A percentile compares a stretch with the other conserved stretches of the same genome.
Conservation (phyloP, 352 stramenopile species). For the Globisporangium middletonii region DNA sequence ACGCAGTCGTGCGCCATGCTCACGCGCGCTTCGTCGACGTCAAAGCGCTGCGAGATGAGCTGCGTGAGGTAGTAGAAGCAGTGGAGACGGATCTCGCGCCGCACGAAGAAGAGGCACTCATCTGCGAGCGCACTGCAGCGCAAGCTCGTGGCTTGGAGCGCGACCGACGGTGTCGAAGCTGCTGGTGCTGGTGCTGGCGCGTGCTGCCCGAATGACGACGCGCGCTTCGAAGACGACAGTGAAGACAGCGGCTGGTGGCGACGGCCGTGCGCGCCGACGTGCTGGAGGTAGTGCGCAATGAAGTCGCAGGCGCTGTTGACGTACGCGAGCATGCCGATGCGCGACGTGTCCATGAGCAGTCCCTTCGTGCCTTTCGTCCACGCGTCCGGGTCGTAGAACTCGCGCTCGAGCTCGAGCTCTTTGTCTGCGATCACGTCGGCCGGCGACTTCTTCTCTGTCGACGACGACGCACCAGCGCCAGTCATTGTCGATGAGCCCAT, state of each 20-base stretch:
- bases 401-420: slow-evolving; percentile 56
- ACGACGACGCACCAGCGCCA: slow-evolving; percentile 6
- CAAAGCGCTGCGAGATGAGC: slow-evolving; percentile 55
- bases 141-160: slow-evolving; percentile 54
- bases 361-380: slow-evolving; percentile 43
- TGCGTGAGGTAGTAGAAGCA: slow-evolving; percentile 80
- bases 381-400: slow-evolving; percentile 50
- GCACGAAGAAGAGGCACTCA: slow-evolving; percentile 73
- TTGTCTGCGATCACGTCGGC: slow-evolving; percentile 44
- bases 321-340: slow-evolving; percentile 73
- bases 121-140: slow-evolving; percentile 69
- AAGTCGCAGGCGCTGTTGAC: slow-evolving; percentile 71
- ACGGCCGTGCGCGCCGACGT: slow-evolving; percentile 1
- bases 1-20: slow-evolving; percentile 73
- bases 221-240: slow-evolving; percentile 2
- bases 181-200: background rate
- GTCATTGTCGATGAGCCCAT: background rate
- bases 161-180: slow-evolving; percentile 13
- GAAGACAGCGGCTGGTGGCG: background rate
- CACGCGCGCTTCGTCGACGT: slow-evolving; percentile 41
- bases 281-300: slow-evolving; percentile 51
- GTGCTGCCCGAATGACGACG: slow-evolving; percentile 8
- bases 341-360: slow-evolving; percentile 67
- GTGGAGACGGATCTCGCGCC: slow-evolving; percentile 67
- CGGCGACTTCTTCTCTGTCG: slow-evolving; percentile 11